Evolutionary conservation across 2,329 filamentous ascomycete species (phyloP).

Genomic region (Stachybotrys echinatus): DNA sequence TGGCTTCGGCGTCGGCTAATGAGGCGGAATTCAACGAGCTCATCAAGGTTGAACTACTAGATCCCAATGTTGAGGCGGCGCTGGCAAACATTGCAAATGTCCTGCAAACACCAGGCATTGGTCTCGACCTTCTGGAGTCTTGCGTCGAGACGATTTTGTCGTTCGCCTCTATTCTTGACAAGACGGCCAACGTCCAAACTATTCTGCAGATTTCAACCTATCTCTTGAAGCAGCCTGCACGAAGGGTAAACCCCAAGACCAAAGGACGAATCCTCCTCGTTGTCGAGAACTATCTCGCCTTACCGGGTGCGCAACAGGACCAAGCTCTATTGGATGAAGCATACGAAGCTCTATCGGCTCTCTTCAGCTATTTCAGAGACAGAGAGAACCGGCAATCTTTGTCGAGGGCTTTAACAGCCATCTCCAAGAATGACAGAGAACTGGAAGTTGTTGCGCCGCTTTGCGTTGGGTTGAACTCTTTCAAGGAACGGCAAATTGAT

Average conservation of each 20-base stretch:
- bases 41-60: slow-evolving; percentile 50
- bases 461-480: slow-evolving; percentile 78
- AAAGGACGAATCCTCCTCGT: slow-evolving; percentile 79
- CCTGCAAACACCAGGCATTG: slow-evolving; percentile 53
- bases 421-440: slow-evolving; percentile 59
- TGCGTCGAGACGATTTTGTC: slow-evolving; percentile 76
- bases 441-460: slow-evolving; percentile 61
- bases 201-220: slow-evolving; percentile 77
- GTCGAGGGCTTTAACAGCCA: slow-evolving; percentile 65
- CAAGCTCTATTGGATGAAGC: slow-evolving; percentile 54
- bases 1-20: slow-evolving; percentile 49
- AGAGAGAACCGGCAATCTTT: slow-evolving; percentile 68
- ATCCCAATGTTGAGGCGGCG: slow-evolving; percentile 53
- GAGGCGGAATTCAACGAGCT: slow-evolving; percentile 53
- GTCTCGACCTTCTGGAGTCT: slow-evolving; percentile 71
- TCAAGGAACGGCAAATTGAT: slow-evolving; percentile 65
- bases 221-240: slow-evolving; percentile 78
- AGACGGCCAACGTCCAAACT: slow-evolving; percentile 64
- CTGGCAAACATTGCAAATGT: slow-evolving; percentile 64
- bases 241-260: slow-evolving; percentile 73
- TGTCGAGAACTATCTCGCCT: slow-evolving; percentile 71
- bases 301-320: slow-evolving; percentile 40
- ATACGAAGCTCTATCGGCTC: slow-evolving; percentile 68
- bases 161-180: slow-evolving; percentile 64
- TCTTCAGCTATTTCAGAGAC: slow-evolving; percentile 91